Conservation (phyloP, 2,329 filamentous ascomycete species). For the Orbilia brochopaga region DNA sequence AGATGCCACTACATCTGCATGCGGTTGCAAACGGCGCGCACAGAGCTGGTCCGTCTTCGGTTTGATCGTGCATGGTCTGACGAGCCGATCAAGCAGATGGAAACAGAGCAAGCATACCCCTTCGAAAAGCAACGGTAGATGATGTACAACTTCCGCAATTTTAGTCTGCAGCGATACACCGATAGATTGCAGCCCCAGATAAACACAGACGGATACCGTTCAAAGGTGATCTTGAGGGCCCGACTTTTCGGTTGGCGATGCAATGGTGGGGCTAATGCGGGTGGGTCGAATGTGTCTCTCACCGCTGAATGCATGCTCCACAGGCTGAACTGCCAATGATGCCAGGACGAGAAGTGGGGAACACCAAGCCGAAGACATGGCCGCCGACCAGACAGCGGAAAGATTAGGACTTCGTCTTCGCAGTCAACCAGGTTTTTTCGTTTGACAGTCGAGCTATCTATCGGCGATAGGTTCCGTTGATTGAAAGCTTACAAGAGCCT, state of each 20-base stretch:
- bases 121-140: constrained; percentile 26
- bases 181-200: constrained; percentile 15
- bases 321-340: background rate
- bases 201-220: too few relatives aligned
- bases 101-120: constrained; percentile 20
- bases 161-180: constrained; percentile 30
- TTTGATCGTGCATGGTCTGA: constrained; percentile 38
- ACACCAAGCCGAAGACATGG: constrained; percentile 14
- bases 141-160: constrained; percentile 44
- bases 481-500: background rate
- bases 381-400: background rate
- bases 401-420: background rate
- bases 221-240: constrained; percentile 21
- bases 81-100: constrained; percentile 32
- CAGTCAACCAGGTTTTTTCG: background rate
- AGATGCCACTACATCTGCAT: background rate
- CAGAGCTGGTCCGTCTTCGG: background rate
- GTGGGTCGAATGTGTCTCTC: constrained; percentile 41
- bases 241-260: constrained; percentile 32
- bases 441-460: background rate
- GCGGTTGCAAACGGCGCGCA: background rate
- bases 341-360: constrained; percentile 28
- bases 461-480: background rate
- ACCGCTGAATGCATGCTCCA: constrained; percentile 25
- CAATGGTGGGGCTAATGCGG: constrained; percentile 31